Evolutionary conservation across 768 basidiomycete genomes (phyloP), one percentile per base, ranked within the genome.

Genomic region (Calvatia gigantea): DNA sequence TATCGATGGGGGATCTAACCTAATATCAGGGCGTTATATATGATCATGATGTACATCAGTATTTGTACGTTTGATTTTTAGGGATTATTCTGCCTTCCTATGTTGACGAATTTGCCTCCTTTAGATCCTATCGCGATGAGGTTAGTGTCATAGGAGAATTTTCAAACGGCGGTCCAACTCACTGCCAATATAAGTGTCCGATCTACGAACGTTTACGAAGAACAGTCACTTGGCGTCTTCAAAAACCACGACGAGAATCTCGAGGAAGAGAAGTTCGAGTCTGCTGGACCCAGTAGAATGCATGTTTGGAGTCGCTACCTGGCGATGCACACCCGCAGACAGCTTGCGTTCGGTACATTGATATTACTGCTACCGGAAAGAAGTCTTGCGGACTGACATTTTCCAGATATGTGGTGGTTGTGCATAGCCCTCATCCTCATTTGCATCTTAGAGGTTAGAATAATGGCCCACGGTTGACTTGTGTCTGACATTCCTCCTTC

Each of bases 361-460:
- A 49, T 21, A 7, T 9, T 35, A 25, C 2, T 23, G 44, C 25
- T 48, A 29, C 49, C 50, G n/a, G 6, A 19, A 11, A n/a, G 4
- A 17, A 2, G 15, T 50, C n/a, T 31, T 29, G 29, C 6, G 31
- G 12, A 49, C 45, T 14, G 7, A 56, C 57, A 38, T 45, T 14
- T n/a, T 54, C 6, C 59, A 94, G 95, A 97, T 70, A 93, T 98
- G 82, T 97, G 95, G 96, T 97, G 94, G 94, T 69, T 98, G 19
- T 89, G 76, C 0, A 68, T 92, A 11, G 93, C 91, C 0, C 69
- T 98, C 11, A 94, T 94, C 71, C 69, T 97, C 1, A 76, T 98
- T 37, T 98, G 95, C 67, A 96, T 98, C 60, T 85, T 97, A 58
- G 97, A 98, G 80, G 92, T 91, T 58, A 57, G 79, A 60, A 15